Evolutionary conservation across 345 rosid species (phyloP), one percentile per base, ranked within the genome.

Genomic region (Erodium maritimum): DNA sequence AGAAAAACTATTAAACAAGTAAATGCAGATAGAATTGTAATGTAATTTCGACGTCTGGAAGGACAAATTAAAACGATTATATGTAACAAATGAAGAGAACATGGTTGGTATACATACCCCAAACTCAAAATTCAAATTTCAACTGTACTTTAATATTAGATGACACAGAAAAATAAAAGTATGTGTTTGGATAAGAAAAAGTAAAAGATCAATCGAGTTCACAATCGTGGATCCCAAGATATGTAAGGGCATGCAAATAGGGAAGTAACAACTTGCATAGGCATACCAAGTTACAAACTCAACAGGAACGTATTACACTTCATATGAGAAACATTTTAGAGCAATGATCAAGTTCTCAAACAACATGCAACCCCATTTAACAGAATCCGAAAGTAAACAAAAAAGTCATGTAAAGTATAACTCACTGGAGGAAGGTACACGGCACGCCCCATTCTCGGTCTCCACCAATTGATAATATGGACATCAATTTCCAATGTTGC

Each of bases 351-450:
- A n/a, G n/a, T n/a, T n/a, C n/a, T n/a, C n/a, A n/a, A n/a, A n/a
- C n/a, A n/a, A n/a, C n/a, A n/a, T n/a, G n/a, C n/a, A n/a, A n/a
- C n/a, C n/a, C n/a, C n/a, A n/a, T n/a, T n/a, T n/a, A n/a, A n/a
- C n/a, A n/a, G n/a, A n/a, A 54, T 51, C 7, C 3, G 33, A 25
- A 25, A 25, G 3, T 25, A 61, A 53, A 23, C 0, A 64, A 56
- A 5, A 24, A 29, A 12, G 24, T 58, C 42, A 23, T 25, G 33
- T 5, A 1, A 64, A 5, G 17, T 17, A n/a, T 21, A 57, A 54
- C 94, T 80, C 64, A 93, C 97, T 0, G 83, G 95, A 57, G 99
- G 90, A 73, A 83, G 82, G 71, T 76, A 81, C 1, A 66, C 82
- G 23, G 19, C 59, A 56, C 1, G 69, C 4, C 96, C 97, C 65